Conservation (phyloP, 2,329 filamentous ascomycete genomes). For the Trichoderma pleuroti region DNA sequence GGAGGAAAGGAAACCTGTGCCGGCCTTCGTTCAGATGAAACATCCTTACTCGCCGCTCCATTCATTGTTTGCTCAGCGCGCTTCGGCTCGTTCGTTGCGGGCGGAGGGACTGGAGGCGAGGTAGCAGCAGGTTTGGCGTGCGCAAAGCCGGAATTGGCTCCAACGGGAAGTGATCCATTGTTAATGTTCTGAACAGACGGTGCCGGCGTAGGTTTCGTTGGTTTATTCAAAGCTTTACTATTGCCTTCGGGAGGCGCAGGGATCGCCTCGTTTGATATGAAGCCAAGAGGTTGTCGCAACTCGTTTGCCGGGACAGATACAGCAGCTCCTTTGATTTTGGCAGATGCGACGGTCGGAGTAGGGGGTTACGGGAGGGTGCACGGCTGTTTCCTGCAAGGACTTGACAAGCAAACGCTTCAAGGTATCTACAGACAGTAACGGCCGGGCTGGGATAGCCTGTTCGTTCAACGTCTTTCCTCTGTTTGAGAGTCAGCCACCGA, state of each 20-base stretch:
- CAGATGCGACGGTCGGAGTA: conserved; percentile 15
- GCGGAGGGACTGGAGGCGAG: neutral
- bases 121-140: neutral
- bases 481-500: conserved; percentile 24
- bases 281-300: conserved; percentile 18
- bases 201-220: neutral
- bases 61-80: neutral
- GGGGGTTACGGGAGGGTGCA: conserved; percentile 15
- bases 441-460: conserved; percentile 49
- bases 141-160: neutral
- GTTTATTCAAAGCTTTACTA: neutral
- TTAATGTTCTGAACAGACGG: neutral
- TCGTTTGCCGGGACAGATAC: conserved; percentile 19
- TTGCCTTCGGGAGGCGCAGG: neutral
- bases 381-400: conserved; percentile 25
- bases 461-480: conserved; percentile 48
- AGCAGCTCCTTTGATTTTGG: conserved; percentile 18
- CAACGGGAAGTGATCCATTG: neutral
- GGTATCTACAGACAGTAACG: conserved; percentile 42
- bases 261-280: neutral
- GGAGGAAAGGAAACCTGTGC: conserved; percentile 34
- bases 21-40: conserved; percentile 18
- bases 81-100: neutral
- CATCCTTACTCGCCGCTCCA: conserved; percentile 1
- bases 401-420: conserved; percentile 38